A percentile compares a stretch with the other conserved stretches of the same genome.
Evolutionary conservation across 1,284 basidiomycete species (phyloP).

Genomic region (Puccinia novopanici): DNA sequence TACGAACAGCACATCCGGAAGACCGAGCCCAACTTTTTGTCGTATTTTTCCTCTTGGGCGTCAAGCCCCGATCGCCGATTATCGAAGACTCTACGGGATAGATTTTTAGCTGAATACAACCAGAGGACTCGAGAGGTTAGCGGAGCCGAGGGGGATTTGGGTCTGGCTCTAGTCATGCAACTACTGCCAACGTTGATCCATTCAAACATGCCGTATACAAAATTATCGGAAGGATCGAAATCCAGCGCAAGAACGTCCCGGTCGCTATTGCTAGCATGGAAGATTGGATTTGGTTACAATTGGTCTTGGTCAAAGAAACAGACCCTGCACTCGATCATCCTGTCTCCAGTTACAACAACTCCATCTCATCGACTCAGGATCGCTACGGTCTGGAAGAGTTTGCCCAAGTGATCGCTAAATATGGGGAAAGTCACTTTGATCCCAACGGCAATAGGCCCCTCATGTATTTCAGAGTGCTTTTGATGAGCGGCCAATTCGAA

Average conservation of each 20-base stretch:
- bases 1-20: constrained; percentile 75
- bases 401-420: constrained; percentile 76
- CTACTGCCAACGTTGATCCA: constrained; percentile 66
- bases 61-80: constrained; percentile 77
- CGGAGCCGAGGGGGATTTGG: constrained; percentile 52
- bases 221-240: constrained; percentile 88
- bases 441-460: constrained; percentile 68
- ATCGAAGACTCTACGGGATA: constrained; percentile 77
- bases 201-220: constrained; percentile 96
- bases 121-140: constrained; percentile 84
- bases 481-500: constrained; percentile 93
- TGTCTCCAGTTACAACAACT: constrained; percentile 63
- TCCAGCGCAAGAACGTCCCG: constrained; percentile 73
- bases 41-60: constrained; percentile 82
- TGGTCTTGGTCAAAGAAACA: constrained; percentile 69
- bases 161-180: constrained; percentile 61
- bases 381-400: no score
- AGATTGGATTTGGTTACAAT: constrained; percentile 98
- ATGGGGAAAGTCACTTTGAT: constrained; percentile 90
- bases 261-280: constrained; percentile 88
- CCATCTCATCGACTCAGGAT: constrained; percentile 63
- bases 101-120: constrained; percentile 85
- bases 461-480: constrained; percentile 83
- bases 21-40: constrained; percentile 80
- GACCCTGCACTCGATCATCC: constrained; percentile 36